These are phyloP conservation scores for Parastagonospora nodorum DNA, from an alignment of 2,329 filamentous ascomycete genomes.

Conservation along the genomic window DNA sequence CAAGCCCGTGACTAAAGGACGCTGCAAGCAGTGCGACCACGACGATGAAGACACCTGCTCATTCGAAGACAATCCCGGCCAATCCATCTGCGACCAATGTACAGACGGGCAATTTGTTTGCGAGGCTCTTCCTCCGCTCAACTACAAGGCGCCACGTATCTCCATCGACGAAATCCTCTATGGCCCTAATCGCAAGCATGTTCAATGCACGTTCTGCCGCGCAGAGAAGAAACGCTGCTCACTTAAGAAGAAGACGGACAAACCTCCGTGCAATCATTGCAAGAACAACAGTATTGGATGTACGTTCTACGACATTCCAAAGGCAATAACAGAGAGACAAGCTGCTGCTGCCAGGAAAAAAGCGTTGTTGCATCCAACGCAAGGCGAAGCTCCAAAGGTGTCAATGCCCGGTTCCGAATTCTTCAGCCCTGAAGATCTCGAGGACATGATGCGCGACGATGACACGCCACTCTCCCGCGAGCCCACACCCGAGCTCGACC, in stretches of 20 bases:
- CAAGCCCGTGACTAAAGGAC: slow-evolving; percentile 32
- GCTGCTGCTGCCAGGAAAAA: slow-evolving; percentile 5
- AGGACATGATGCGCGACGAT: slow-evolving; percentile 12
- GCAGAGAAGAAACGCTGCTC: slow-evolving; percentile 36
- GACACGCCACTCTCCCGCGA: slow-evolving; percentile 11
- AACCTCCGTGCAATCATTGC: slow-evolving; percentile 42
- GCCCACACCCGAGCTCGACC: slow-evolving; percentile 27
- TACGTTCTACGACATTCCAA: slow-evolving; percentile 32
- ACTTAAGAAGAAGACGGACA: slow-evolving; percentile 31
- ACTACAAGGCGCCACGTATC: slow-evolving; percentile 22
- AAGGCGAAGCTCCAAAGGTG: slow-evolving; percentile 9
- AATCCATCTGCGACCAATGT: slow-evolving; percentile 28
- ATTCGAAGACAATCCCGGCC: slow-evolving; percentile 20
- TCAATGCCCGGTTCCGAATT: neutral
- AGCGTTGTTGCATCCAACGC: neutral
- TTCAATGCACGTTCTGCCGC: slow-evolving; percentile 37
- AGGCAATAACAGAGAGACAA: neutral
- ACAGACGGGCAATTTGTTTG: slow-evolving; percentile 15
- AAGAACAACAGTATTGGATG: slow-evolving; percentile 31
- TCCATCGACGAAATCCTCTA: slow-evolving; percentile 27
- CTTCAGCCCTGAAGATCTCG: slow-evolving; percentile 22
- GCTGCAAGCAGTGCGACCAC: slow-evolving; percentile 37
- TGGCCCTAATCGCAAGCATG: slow-evolving; percentile 18
- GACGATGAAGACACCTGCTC: slow-evolving; percentile 22
- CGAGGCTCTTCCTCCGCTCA: slow-evolving; percentile 16